Base-by-base conservation (phyloP, 116 monocot genomes). In the Iris pallida region DNA sequence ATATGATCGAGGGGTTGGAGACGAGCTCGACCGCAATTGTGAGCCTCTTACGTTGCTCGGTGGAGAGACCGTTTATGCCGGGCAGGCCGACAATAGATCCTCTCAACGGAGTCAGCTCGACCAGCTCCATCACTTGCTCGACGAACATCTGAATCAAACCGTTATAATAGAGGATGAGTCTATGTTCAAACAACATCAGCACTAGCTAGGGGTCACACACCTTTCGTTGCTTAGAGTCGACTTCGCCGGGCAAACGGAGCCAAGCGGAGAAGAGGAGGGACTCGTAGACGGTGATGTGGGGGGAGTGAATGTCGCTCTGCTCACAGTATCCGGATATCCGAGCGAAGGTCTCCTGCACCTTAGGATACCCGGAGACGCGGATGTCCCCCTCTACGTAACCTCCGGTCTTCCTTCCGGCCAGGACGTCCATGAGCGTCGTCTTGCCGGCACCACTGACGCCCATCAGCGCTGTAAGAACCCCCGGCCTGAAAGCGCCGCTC, bases 41-140 rank as follows among this genome's bases (percentile, higher is more conserved):
- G 1, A 51, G 13, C 7, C 49, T 7, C 49, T 51, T 51, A 7
- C 65, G 65, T 20, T 65, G 65, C 12, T 65, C 65, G 7, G 48
- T 65, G 45, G 65, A 65, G 13, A 65, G 18, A 2, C 65, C 65
- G 47, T 65, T 65, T 6, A 65, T n/a, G 6, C 65, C 65, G 5
- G 65, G 65, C 11, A 65, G 18, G 8, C 65, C 65, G 4, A 65
- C 65, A 4, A 65, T 4, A 47, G 65, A 45, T 8, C 12, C 48
- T 47, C 20, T 65, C 20, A 65, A 9, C 17, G 65, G 7, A 4
- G 15, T 49, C 4, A 65, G 19, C 42, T 65, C 65, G 5, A 65
- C 65, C 12, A 65, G 65, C 7, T 65, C 65, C 65, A 65, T 47
- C 11, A 65, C 65, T 10, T 65, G 46, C 18, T 65, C 65, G 17